Evolutionary conservation across 306 rosid species (phyloP).

Genomic region (Begonia peltatifolia): DNA sequence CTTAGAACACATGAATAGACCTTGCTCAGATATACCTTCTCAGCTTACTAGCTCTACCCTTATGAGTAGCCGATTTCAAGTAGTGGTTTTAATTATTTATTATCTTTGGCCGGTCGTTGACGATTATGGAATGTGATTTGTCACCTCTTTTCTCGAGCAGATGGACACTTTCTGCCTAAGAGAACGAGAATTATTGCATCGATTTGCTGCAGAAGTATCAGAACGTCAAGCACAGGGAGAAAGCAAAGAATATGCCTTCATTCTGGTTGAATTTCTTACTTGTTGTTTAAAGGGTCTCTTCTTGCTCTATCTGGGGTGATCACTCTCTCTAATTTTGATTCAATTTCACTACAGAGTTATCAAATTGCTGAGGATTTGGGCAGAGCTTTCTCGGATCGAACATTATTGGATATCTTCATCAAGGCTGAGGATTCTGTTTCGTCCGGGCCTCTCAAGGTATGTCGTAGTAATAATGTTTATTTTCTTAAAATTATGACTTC

Average conservation of each 20-base stretch:
- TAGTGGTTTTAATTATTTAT: constrained; percentile 10
- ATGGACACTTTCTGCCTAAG: constrained; percentile 64
- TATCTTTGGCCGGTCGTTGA: too few species aligned
- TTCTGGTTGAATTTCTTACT: constrained; percentile 34
- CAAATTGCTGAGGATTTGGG: constrained; percentile 80
- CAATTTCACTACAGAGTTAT: constrained; percentile 44
- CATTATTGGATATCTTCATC: constrained; percentile 38
- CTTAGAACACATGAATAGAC: constrained; percentile 77
- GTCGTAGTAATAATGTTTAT: neutral
- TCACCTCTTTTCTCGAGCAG: constrained; percentile 27
- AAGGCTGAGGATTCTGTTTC: constrained; percentile 50
- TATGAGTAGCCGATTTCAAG: constrained; percentile 67
- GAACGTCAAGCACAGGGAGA: constrained; percentile 52
- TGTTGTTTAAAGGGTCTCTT: constrained; percentile 1
- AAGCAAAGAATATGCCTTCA: constrained; percentile 55
- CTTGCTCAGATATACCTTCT: constrained; percentile 54
- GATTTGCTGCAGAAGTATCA: constrained; percentile 59
- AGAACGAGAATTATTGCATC: constrained; percentile 68
- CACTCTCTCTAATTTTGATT: constrained; percentile 5
- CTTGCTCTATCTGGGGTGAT: constrained; percentile 1
- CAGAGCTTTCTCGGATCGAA: constrained; percentile 76
- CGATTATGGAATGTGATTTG: neutral
- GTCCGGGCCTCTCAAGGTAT: constrained; percentile 56
- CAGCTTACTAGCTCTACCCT: constrained; percentile 42
- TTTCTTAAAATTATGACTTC: too few species aligned